Percentiles rank a stretch among this genome's conserved stretches.
Evolutionary conservation across 306 rosid genomes (phyloP).

Genomic region (Abrus precatorius): DNA sequence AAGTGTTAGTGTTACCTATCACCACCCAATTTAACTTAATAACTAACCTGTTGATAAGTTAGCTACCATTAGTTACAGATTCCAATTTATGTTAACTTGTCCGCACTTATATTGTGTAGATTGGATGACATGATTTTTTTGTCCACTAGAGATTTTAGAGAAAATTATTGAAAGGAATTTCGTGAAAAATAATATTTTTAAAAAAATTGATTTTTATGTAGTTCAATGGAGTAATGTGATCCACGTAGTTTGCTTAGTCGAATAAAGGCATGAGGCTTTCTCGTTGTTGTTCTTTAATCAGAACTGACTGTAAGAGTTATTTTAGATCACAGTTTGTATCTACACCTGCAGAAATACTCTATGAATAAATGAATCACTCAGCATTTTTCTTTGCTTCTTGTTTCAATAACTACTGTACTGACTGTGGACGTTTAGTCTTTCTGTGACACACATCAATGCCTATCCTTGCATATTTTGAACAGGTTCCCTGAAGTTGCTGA

Average conservation of each 20-base stretch:
- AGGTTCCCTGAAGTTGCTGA: constrained; percentile 74
- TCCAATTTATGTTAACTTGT: background rate
- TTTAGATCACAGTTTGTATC: background rate
- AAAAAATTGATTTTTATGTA: too few relatives aligned
- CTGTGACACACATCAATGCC: background rate
- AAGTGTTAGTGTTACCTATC: too few relatives aligned
- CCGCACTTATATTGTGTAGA: too few relatives aligned
- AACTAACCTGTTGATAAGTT: background rate
- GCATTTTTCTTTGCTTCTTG: background rate
- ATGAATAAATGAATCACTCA: background rate
- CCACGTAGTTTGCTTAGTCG: too few relatives aligned
- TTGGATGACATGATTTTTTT: too few relatives aligned
- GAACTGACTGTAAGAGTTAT: background rate
- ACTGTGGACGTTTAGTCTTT: background rate
- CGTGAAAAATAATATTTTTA: too few relatives aligned
- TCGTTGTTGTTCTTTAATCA: too few relatives aligned
- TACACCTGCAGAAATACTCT: background rate
- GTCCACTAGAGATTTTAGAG: too few relatives aligned
- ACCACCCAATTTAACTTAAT: too few relatives aligned
- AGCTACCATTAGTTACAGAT: background rate
- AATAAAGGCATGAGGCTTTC: too few relatives aligned
- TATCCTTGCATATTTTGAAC: background rate
- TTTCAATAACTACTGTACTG: background rate
- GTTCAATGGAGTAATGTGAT: too few relatives aligned
- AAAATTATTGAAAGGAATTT: too few relatives aligned